Evolutionary conservation across 805 yeast species (phyloP).

Genomic region (Wickerhamiella allomyrinae): DNA sequence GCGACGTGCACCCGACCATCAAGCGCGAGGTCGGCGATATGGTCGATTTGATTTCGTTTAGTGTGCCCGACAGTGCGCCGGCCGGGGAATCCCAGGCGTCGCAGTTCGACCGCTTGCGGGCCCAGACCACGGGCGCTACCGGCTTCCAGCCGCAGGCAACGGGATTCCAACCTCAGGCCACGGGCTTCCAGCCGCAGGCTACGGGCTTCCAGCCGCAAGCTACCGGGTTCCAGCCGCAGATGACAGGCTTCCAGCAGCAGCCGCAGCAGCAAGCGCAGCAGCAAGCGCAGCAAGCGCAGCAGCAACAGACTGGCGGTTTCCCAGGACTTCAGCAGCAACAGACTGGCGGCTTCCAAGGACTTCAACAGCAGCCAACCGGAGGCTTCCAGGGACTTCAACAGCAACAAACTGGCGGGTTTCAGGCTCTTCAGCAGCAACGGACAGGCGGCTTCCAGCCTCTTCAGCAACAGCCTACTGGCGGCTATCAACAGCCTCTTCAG

Average conservation of each 20-base stretch:
- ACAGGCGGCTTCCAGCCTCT: conserved; percentile 25
- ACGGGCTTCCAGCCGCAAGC: conserved; percentile 25
- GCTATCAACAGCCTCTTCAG: conserved; percentile 10
- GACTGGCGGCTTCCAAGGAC: conserved; percentile 26
- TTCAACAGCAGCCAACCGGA: conserved; percentile 19
- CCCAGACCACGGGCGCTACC: conserved; percentile 19
- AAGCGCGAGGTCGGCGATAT: conserved; percentile 75
- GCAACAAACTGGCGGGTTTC: conserved; percentile 20
- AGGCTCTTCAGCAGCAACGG: conserved; percentile 27
- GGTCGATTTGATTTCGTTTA: conserved; percentile 75
- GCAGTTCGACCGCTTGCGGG: conserved; percentile 10
- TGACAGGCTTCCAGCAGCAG: conserved; percentile 24
- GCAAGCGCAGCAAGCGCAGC: background rate
- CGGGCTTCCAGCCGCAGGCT: conserved; percentile 15
- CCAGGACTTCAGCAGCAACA: conserved; percentile 33
- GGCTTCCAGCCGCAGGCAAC: conserved; percentile 15
- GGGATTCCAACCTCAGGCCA: conserved; percentile 13
- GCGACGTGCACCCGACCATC: conserved; percentile 53
- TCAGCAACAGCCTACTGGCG: conserved; percentile 18
- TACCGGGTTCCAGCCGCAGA: conserved; percentile 26
- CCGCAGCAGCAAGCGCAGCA: conserved; percentile 28
- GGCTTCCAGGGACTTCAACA: background rate
- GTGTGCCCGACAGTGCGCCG: conserved; percentile 40
- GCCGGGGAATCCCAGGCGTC: conserved; percentile 7
- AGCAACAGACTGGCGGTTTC: conserved; percentile 18